Conservation (phyloP, 352 stramenopile genomes). For the Thalassiosira allenii region DNA sequence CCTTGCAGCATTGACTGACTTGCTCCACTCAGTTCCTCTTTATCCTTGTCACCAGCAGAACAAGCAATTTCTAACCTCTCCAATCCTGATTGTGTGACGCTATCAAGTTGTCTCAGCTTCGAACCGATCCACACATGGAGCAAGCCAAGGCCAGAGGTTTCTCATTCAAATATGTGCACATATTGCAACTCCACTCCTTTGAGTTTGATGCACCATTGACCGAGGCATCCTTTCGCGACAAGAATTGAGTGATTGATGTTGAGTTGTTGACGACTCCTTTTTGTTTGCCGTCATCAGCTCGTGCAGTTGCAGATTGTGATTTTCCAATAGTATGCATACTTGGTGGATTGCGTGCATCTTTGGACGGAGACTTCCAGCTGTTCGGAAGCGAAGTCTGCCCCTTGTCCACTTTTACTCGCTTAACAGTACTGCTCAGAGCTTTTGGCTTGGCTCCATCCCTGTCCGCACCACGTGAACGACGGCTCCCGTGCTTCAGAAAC, state of each 20-base stretch:
- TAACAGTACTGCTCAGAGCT: slow-evolving; percentile 46
- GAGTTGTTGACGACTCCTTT: slow-evolving; percentile 1
- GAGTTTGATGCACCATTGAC: slow-evolving; percentile 1
- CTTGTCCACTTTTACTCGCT: slow-evolving; percentile 44
- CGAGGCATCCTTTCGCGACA: slow-evolving; percentile 15
- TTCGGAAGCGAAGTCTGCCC: slow-evolving; percentile 35
- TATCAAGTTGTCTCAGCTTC: no score
- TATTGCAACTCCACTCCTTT: slow-evolving; percentile 65
- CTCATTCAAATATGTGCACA: slow-evolving; percentile 75
- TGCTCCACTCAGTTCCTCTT: no score
- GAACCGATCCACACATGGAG: slow-evolving; percentile 71
- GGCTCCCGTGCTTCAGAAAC: slow-evolving; percentile 74
- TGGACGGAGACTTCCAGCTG: slow-evolving; percentile 26
- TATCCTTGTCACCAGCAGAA: no score
- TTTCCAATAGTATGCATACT: neutral
- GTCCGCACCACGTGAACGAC: slow-evolving; percentile 46
- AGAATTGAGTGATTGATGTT: slow-evolving; percentile 16
- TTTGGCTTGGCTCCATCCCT: slow-evolving; percentile 61
- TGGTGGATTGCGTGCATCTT: neutral
- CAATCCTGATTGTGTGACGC: no score
- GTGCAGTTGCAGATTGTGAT: neutral
- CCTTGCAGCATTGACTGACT: no score
- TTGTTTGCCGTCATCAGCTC: neutral
- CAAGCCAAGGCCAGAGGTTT: slow-evolving; percentile 69
- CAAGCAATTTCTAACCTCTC: no score